Base-by-base conservation (phyloP, 2,329 filamentous ascomycete species). In the Fonsecaea pugnacius region DNA sequence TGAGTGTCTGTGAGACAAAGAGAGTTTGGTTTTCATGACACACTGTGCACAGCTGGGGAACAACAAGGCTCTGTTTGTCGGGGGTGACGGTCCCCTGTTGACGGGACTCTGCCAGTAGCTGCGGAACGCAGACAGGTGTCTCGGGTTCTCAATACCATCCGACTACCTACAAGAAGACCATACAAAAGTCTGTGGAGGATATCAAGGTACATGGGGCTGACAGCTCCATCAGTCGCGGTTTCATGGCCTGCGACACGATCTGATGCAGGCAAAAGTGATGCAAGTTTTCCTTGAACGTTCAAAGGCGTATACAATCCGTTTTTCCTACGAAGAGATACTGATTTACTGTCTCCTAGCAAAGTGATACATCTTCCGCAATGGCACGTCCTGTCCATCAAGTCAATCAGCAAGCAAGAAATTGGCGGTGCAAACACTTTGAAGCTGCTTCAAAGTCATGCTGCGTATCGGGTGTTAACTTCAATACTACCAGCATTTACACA, bases 41-140 rank as follows among this genome's bases (percentile, higher is more conserved):
- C 32, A 56, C 33, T 40, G 16, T 36, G n/a, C n/a, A 56, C 36
- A 12, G 21, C 5, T 24, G 24, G 16, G 27, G 5, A n/a, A 18
- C 16, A 4, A 57, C 38, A 38, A 62, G 60, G 52, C 60, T 62
- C 27, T 38, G 52, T 62, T 62, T 62, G 60, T 56, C 48, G 51
- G 60, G 60, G 60, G 32, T 21, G 53, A 36, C 40, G 33, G 27
- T 7, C 21, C 1, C 21, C 14, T 8, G 27, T 12, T 7, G 14
- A 30, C 8, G 6, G 27, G 27, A 30, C 3, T 30, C 27, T 30
- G 27, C 27, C 4, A 30, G 27, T 30, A 14, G n/a, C 46, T 4
- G n/a, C 5, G 18, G 18, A 50, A 50, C 18, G 46, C 46, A 50
- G 27, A 30, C 27, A 30, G 27, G 27, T 30, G 27, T 5, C 1